Conservation (phyloP, 805 yeast species). For the Ogataea trehalophila region DNA sequence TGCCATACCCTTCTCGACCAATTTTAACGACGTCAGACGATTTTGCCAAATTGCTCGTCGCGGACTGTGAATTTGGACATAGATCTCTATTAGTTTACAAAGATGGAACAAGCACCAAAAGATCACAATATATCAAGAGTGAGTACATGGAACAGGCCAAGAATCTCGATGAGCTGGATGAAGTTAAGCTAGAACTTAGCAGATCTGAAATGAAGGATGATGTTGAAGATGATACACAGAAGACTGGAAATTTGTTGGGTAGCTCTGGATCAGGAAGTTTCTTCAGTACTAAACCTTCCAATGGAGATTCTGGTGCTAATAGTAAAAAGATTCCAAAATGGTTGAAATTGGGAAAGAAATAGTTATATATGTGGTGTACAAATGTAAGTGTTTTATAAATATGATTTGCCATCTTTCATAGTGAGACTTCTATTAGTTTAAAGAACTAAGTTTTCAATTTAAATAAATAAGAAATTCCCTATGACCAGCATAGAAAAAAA, state of each 20-base stretch:
- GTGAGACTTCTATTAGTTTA: too few species aligned
- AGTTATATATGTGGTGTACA: too few species aligned
- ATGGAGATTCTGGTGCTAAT: not conserved
- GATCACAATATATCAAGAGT: conserved; percentile 21
- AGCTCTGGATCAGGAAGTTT: not conserved
- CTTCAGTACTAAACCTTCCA: not conserved
- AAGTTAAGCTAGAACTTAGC: conserved; percentile 18
- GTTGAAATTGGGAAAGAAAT: conserved; percentile 27
- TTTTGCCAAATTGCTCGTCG: conserved; percentile 28
- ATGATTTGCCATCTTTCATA: too few species aligned
- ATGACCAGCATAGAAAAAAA: too few species aligned
- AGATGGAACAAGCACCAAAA: conserved; percentile 6
- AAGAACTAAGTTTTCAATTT: too few species aligned
- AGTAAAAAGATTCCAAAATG: conserved; percentile 29
- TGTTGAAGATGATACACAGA: not conserved
- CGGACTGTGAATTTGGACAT: conserved; percentile 39
- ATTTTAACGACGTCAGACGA: conserved; percentile 24
- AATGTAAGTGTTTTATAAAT: too few species aligned
- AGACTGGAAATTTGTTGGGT: not conserved
- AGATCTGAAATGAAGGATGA: conserved; percentile 9
- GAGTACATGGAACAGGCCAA: conserved; percentile 21
- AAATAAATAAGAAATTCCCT: too few species aligned
- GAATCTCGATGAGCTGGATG: conserved; percentile 21
- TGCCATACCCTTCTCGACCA: conserved; percentile 43
- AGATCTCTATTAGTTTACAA: conserved; percentile 23